These are phyloP conservation scores for Saccharomycopsis fermentans DNA, from an alignment of 805 yeast species.

Conservation along the genomic window DNA sequence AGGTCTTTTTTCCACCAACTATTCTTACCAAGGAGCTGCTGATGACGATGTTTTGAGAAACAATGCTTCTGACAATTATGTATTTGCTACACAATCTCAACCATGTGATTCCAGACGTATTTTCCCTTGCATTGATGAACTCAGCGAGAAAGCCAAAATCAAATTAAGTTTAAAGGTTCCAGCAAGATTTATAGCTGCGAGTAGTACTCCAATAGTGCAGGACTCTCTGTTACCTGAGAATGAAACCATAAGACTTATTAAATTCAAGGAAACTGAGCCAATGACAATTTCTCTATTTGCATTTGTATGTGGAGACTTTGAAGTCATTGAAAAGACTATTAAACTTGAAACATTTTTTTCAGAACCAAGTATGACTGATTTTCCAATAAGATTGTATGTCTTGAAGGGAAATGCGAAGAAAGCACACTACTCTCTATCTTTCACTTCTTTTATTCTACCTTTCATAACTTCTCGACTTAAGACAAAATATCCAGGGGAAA, in stretches of 20 bases:
- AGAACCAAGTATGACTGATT: background rate
- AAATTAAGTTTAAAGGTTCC: conserved; percentile 39
- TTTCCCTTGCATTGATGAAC: conserved; percentile 65
- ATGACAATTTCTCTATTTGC: conserved; percentile 59
- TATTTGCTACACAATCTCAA: conserved; percentile 65
- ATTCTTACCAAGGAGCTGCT: conserved; percentile 23
- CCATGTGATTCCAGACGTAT: conserved; percentile 53
- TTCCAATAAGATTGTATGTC: conserved; percentile 47
- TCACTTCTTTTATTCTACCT: conserved; percentile 39
- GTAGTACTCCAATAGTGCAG: conserved; percentile 35
- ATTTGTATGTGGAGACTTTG: conserved; percentile 60
- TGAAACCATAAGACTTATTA: conserved; percentile 25
- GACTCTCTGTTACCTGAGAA: conserved; percentile 23
- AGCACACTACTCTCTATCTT: conserved; percentile 41
- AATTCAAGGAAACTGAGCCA: conserved; percentile 44
- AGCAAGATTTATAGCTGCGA: conserved; percentile 37
- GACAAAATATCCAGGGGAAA: conserved; percentile 43
- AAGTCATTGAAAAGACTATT: conserved; percentile 33
- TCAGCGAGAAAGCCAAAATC: conserved; percentile 42
- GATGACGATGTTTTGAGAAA: conserved; percentile 22
- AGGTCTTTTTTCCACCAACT: conserved; percentile 63
- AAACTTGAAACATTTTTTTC: conserved; percentile 19
- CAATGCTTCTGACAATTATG: conserved; percentile 33
- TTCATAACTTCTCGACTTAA: conserved; percentile 36
- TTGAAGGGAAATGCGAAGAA: conserved; percentile 37